These are phyloP conservation scores for Boletus coccyginus DNA, from an alignment of 768 basidiomycete species.

Conservation along the genomic window DNA sequence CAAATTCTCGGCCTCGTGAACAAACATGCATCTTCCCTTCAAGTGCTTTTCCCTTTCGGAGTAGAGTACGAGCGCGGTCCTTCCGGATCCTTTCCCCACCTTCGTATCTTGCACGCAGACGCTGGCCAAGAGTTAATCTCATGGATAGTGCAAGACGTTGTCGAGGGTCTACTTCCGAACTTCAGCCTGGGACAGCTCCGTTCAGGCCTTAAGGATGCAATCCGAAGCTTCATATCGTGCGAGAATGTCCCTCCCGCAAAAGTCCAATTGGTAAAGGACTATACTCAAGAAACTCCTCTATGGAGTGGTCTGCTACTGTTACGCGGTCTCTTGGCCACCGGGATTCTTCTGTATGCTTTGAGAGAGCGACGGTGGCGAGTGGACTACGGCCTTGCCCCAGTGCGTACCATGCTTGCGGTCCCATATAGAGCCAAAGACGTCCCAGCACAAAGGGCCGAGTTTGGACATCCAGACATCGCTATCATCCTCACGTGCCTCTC, in stretches of 20 bases:
- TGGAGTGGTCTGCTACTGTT: slow-evolving; percentile 30
- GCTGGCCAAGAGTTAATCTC: slow-evolving; percentile 13
- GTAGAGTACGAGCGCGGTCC: slow-evolving; percentile 18
- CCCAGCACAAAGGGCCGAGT: slow-evolving; percentile 37
- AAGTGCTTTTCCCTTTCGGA: background rate
- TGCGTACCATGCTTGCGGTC: slow-evolving; percentile 35
- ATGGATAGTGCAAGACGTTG: slow-evolving; percentile 13
- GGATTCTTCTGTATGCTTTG: slow-evolving; percentile 31
- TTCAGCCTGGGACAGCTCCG: slow-evolving; percentile 14
- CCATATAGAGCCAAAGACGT: slow-evolving; percentile 40
- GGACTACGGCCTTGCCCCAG: slow-evolving; percentile 35
- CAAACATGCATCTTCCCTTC: slow-evolving; percentile 13
- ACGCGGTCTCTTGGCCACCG: slow-evolving; percentile 34
- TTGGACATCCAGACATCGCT: slow-evolving; percentile 37
- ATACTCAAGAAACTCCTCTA: background rate
- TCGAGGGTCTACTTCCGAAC: slow-evolving; percentile 13
- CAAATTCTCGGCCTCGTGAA: slow-evolving; percentile 29
- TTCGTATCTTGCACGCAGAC: slow-evolving; percentile 20
- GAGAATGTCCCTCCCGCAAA: background rate
- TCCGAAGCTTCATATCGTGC: slow-evolving; percentile 24
- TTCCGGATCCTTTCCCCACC: slow-evolving; percentile 20
- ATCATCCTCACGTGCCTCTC: slow-evolving; percentile 36
- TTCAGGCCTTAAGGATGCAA: background rate
- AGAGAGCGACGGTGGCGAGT: slow-evolving; percentile 39
- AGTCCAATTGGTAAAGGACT: slow-evolving; percentile 6